Percentiles rank a stretch among this genome's conserved stretches.
These are phyloP conservation scores for Phytophthora citrophthora DNA, from an alignment of 352 stramenopile species.

Conservation along the genomic window DNA sequence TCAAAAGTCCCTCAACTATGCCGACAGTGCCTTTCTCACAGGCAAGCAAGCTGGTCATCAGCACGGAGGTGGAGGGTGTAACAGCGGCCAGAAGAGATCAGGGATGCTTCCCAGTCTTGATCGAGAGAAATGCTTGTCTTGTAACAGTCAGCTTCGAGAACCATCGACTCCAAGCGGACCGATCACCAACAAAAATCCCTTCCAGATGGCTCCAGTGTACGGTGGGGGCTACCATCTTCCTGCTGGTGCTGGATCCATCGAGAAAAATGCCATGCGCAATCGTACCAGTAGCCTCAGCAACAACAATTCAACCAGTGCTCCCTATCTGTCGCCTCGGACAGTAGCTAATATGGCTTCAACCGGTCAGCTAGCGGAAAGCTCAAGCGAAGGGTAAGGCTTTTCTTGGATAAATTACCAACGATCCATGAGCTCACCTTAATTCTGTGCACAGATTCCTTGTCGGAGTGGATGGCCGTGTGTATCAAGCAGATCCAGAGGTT, in stretches of 20 bases:
- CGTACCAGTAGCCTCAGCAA: constrained; percentile 38
- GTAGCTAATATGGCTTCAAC: constrained; percentile 27
- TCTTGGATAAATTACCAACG: constrained; percentile 7
- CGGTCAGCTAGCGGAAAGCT: constrained; percentile 52
- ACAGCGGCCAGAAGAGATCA: constrained; percentile 44
- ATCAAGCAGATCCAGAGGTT: constrained; percentile 76
- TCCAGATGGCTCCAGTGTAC: constrained; percentile 69
- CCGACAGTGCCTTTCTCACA: constrained; percentile 77
- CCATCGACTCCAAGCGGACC: constrained; percentile 18
- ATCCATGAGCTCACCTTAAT: background rate
- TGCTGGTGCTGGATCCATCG: constrained; percentile 37
- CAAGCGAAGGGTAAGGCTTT: constrained; percentile 68
- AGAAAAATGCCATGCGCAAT: constrained; percentile 45
- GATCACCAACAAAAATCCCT: constrained; percentile 69
- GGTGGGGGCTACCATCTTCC: constrained; percentile 76
- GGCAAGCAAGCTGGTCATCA: constrained; percentile 66
- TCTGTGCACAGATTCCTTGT: constrained; percentile 61
- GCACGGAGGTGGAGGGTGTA: constrained; percentile 39
- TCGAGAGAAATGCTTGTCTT: constrained; percentile 79
- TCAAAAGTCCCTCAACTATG: constrained; percentile 64
- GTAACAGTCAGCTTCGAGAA: constrained; percentile 73
- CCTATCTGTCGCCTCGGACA: constrained; percentile 37
- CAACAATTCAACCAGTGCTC: constrained; percentile 52
- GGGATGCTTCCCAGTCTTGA: constrained; percentile 79
- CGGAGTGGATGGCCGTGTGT: constrained; percentile 83